Evolutionary conservation across 805 yeast genomes (phyloP).

Genomic region (Candida suzukii): DNA sequence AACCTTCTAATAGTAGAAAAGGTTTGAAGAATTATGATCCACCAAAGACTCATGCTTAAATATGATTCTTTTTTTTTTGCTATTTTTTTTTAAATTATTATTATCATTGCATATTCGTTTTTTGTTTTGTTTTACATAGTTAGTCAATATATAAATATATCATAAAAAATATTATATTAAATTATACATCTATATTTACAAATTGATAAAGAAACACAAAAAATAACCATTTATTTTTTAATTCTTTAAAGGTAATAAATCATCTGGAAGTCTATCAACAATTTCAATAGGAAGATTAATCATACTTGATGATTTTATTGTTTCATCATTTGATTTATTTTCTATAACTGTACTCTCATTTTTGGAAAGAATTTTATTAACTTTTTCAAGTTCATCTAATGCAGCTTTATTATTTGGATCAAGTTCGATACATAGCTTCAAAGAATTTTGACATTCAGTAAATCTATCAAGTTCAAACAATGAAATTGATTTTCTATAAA

Average conservation of each 20-base stretch:
- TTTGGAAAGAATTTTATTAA: conserved; percentile 4
- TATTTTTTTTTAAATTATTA: neutral
- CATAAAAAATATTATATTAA: too few relatives aligned
- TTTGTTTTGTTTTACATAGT: neutral
- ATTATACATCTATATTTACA: too few relatives aligned
- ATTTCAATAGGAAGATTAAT: conserved; percentile 5
- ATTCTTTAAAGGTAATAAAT: conserved; percentile 3
- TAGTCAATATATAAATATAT: too few relatives aligned
- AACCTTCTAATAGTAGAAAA: conserved; percentile 18
- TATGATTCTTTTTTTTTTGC: neutral
- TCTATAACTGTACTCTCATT: neutral
- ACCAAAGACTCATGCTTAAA: conserved; percentile 10
- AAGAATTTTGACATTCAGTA: conserved; percentile 16
- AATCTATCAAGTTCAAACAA: conserved; percentile 26
- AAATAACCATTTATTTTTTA: neutral
- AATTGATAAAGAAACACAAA: too few relatives aligned
- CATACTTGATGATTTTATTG: neutral
- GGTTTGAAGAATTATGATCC: conserved; percentile 29
- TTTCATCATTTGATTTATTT: neutral
- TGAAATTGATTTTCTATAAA: conserved; percentile 44
- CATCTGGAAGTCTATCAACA: conserved; percentile 15
- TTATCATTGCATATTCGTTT: neutral
- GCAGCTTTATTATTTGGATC: conserved; percentile 37
- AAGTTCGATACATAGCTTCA: conserved; percentile 29
- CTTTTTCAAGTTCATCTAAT: conserved; percentile 24